Evolutionary conservation across 306 rosid genomes (phyloP).

Genomic region (Mucuna pruriens): DNA sequence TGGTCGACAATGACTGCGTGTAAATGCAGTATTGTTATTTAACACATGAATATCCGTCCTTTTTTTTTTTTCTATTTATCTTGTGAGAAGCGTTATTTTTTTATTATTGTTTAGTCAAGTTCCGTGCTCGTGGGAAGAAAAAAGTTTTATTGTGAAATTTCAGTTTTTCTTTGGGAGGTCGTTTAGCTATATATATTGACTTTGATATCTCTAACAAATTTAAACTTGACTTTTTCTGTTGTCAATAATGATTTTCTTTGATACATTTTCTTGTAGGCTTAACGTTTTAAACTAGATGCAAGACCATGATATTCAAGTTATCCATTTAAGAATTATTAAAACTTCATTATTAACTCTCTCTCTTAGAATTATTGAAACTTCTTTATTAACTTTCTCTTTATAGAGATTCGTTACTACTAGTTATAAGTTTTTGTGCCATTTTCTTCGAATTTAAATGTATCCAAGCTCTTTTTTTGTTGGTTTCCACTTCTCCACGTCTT

Average conservation of each 20-base stretch:
- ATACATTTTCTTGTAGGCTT: neutral
- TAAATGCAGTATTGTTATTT: neutral
- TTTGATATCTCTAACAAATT: neutral
- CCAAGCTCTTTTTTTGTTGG: too few relatives aligned
- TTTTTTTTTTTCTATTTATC: neutral
- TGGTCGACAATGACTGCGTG: conserved; percentile 1
- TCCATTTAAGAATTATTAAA: neutral
- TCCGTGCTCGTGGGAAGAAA: conserved; percentile 11
- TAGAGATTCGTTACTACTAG: too few relatives aligned
- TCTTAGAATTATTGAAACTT: too few relatives aligned
- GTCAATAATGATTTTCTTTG: conserved; percentile 10
- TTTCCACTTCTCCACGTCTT: too few relatives aligned
- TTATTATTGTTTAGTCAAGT: neutral
- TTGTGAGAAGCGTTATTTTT: neutral
- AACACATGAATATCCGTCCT: neutral
- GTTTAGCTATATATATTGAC: conserved; percentile 5
- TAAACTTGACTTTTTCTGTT: neutral
- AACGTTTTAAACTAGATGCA: neutral
- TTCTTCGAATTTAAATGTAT: too few relatives aligned
- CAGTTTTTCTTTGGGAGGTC: neutral
- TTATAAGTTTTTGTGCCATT: too few relatives aligned
- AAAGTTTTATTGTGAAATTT: neutral
- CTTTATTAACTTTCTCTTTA: too few relatives aligned
- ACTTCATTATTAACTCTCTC: too few relatives aligned
- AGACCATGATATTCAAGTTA: conserved; percentile 1